Evolutionary conservation across 257 asterid species (phyloP).

Genomic region (Solanum virginianum): DNA sequence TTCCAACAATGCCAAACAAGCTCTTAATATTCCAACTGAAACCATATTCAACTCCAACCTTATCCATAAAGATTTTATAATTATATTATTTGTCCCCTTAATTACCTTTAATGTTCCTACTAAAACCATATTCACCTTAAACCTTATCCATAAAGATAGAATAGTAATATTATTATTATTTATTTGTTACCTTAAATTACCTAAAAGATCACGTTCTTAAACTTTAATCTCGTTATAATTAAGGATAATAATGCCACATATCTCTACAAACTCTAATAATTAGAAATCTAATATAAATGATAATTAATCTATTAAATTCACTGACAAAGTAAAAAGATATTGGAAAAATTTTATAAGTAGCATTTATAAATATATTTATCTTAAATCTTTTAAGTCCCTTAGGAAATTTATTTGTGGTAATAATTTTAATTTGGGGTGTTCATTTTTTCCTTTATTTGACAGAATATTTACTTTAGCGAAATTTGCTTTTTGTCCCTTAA

Average conservation of each 20-base stretch:
- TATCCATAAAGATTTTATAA: neutral
- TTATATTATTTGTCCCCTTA: no score
- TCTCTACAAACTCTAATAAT: neutral
- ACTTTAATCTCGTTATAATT: neutral
- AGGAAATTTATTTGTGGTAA: neutral
- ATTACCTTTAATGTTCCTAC: no score
- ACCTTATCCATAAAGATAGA: neutral
- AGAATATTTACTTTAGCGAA: neutral
- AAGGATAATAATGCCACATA: neutral
- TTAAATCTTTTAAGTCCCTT: neutral
- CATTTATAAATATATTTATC: neutral
- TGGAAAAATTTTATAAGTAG: no score
- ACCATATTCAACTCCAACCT: neutral
- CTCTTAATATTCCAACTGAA: neutral
- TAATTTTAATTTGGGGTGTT: neutral
- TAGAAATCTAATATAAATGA: no score
- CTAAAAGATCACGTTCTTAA: neutral
- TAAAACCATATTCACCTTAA: neutral
- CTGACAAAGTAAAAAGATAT: no score
- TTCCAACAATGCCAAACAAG: no score
- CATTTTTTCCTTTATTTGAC: neutral
- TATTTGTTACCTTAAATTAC: neutral
- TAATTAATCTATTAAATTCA: no score
- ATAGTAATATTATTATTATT: neutral
- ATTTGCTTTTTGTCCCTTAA: neutral